phyloP scores from a whole-genome alignment of 345 rosid genomes.

The Gossypioides kirkii region DNA sequence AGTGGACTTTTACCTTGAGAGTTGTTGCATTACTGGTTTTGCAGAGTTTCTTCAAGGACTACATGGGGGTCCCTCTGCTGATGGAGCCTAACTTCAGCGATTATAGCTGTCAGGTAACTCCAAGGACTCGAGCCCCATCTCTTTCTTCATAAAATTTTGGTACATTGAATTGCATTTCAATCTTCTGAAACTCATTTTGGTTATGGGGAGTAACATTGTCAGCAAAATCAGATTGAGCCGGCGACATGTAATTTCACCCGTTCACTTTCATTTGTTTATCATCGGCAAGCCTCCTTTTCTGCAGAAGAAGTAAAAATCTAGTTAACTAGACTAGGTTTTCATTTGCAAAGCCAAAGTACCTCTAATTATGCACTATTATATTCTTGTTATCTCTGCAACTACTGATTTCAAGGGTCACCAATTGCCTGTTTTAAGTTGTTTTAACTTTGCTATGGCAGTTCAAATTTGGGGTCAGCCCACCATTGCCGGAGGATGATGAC shows the following conservation, averaged over 20 bases:
- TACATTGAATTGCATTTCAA: background rate
- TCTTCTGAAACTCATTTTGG: background rate
- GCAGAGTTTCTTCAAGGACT: conserved; percentile 74
- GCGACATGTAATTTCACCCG: background rate
- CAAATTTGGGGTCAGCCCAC: conserved; percentile 3
- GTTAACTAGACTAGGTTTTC: too few species aligned
- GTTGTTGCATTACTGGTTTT: background rate
- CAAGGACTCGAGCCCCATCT: background rate
- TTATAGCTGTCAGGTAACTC: conserved; percentile 76
- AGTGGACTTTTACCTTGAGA: background rate
- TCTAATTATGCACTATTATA: background rate
- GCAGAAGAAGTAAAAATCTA: too few species aligned
- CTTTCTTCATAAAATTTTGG: background rate
- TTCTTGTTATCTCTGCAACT: background rate
- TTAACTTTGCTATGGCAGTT: background rate
- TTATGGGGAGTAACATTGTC: background rate
- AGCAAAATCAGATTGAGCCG: background rate
- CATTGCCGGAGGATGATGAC: background rate
- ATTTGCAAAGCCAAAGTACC: background rate
- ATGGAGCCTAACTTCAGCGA: conserved; percentile 93
- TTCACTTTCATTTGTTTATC: background rate
- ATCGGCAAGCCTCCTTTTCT: background rate
- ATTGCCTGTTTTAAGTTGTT: background rate
- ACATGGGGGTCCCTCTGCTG: conserved; percentile 76
- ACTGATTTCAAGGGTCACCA: background rate